Percentiles rank a stretch among this genome's conserved stretches.
These are phyloP conservation scores for Spathaspora gorwiae DNA, from an alignment of 805 yeast genomes.

Conservation along the genomic window DNA sequence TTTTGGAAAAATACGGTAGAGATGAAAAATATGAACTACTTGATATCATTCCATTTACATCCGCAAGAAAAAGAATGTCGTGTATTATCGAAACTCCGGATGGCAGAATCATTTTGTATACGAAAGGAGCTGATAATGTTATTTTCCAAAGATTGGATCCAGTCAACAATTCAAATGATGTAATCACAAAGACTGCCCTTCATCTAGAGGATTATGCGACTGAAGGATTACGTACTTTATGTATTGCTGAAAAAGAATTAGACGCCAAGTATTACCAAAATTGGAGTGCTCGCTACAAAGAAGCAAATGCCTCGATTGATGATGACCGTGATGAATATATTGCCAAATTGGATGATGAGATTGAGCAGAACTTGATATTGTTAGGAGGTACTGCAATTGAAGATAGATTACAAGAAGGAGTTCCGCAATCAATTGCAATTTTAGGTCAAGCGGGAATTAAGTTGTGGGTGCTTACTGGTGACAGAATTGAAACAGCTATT, in stretches of 20 bases:
- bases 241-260: conserved; percentile 58
- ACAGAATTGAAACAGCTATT: conserved; percentile 78
- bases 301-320: conserved; percentile 53
- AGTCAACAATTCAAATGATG: conserved; percentile 31
- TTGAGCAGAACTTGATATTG: conserved; percentile 53
- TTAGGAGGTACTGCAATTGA: conserved; percentile 83
- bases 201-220: conserved; percentile 67
- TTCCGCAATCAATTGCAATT: conserved; percentile 65
- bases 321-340: conserved; percentile 54
- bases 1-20: conserved; percentile 43
- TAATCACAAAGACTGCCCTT: conserved; percentile 53
- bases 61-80: conserved; percentile 78
- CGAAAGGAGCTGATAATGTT: conserved; percentile 77
- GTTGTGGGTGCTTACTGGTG: conserved; percentile 82
- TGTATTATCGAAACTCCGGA: conserved; percentile 49
- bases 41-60: conserved; percentile 59
- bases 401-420: conserved; percentile 74
- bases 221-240: conserved; percentile 75
- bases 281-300: conserved; percentile 55
- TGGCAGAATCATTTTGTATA: conserved; percentile 41
- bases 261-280: conserved; percentile 39
- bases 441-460: conserved; percentile 72
- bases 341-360: conserved; percentile 51
- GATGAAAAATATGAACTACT: conserved; percentile 44
- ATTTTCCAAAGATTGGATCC: conserved; percentile 44